These are phyloP conservation scores for Suillus lakei DNA, from an alignment of 768 basidiomycete genomes.

Conservation along the genomic window DNA sequence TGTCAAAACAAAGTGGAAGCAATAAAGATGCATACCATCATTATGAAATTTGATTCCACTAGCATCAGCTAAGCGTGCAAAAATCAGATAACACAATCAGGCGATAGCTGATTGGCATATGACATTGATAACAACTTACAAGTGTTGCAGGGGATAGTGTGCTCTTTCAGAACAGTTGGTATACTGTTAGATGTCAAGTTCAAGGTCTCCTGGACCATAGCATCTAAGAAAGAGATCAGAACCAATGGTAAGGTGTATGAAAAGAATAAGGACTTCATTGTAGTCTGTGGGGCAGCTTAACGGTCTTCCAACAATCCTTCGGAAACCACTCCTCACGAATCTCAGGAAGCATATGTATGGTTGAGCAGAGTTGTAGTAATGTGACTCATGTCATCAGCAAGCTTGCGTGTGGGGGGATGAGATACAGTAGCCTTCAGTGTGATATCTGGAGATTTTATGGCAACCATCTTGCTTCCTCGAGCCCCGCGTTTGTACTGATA, in stretches of 20 bases:
- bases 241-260: neutral
- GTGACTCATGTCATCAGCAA: neutral
- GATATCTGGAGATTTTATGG: neutral
- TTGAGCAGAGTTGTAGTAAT: neutral
- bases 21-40: neutral
- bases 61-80: no score
- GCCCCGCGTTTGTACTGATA: neutral
- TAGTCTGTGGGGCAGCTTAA: neutral
- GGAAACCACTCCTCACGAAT: neutral
- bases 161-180: no score
- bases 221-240: neutral
- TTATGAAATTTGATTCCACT: no score
- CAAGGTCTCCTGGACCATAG: no score
- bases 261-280: neutral
- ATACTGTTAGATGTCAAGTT: no score
- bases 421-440: neutral
- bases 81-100: no score
- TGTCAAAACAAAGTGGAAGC: neutral
- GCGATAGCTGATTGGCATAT: no score
- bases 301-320: neutral
- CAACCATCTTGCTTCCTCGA: neutral
- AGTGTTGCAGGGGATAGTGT: no score
- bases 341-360: neutral
- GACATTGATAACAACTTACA: no score
- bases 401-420: neutral